A percentile compares a stretch with the other conserved stretches of the same genome.
Conservation (phyloP, 805 yeast genomes). For the Kazachstania kunashirensis region DNA sequence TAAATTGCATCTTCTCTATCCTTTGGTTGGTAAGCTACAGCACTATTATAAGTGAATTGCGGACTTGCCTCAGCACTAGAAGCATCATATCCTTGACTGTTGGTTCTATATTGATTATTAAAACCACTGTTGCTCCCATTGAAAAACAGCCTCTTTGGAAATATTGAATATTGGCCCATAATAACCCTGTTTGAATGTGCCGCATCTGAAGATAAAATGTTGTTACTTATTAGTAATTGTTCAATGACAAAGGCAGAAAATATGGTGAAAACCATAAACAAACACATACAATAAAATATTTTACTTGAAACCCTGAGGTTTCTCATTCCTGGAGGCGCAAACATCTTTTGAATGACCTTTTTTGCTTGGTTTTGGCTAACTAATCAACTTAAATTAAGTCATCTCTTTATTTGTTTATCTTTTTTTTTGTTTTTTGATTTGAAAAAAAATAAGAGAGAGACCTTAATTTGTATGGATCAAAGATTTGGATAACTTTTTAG, state of each 20-base stretch:
- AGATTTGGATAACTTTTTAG: too few species aligned
- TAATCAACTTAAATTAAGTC: too few species aligned
- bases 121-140: constrained; percentile 7
- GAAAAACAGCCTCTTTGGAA: constrained; percentile 16
- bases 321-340: constrained; percentile 12
- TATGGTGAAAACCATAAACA: constrained; percentile 8
- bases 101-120: neutral
- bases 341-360: too few species aligned
- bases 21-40: constrained; percentile 70
- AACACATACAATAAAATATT: constrained; percentile 18
- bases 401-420: too few species aligned
- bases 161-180: constrained; percentile 5
- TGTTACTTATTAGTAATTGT: constrained; percentile 13
- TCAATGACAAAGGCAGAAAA: constrained; percentile 8
- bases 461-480: too few species aligned
- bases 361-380: too few species aligned
- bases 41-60: constrained; percentile 39
- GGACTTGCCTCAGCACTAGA: constrained; percentile 11
- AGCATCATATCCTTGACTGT: constrained; percentile 1
- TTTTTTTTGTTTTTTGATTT: too few species aligned
- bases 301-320: constrained; percentile 7
- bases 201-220: constrained; percentile 4
- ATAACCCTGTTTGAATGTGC: constrained; percentile 4
- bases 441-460: too few species aligned
- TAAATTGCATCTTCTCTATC: constrained; percentile 46